Conservation (phyloP, 805 yeast genomes). For the Nakazawaea anatomiae region DNA sequence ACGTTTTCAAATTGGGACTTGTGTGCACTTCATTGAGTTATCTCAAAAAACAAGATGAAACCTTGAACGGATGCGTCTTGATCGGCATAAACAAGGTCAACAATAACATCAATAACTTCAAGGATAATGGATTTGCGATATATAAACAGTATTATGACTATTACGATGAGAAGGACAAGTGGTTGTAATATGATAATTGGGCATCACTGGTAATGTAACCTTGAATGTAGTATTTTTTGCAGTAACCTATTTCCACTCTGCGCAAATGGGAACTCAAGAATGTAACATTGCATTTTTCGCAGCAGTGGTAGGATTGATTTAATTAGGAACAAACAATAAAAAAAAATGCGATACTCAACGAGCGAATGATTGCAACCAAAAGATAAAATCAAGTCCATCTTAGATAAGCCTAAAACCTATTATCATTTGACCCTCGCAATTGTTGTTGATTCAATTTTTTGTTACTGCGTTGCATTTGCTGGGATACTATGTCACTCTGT, state of each 20-base stretch:
- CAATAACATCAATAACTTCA: constrained; percentile 12
- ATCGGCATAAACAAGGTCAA: constrained; percentile 8
- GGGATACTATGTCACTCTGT: not conserved
- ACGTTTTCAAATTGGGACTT: constrained; percentile 50
- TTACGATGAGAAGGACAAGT: constrained; percentile 17
- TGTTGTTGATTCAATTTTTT: not conserved
- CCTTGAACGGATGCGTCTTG: constrained; percentile 12
- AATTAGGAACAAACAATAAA: not conserved
- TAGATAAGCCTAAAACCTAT: not conserved
- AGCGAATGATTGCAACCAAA: too few species aligned
- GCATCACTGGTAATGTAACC: not conserved
- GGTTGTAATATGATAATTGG: not conserved
- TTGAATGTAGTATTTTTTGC: not conserved
- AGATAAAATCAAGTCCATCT: not conserved
- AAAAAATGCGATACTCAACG: not conserved
- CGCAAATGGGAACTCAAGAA: not conserved
- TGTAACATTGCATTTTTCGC: constrained; percentile 1
- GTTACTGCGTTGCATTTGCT: constrained; percentile 4
- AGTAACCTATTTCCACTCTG: not conserved
- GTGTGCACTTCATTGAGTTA: constrained; percentile 50
- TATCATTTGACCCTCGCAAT: not conserved
- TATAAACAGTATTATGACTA: constrained; percentile 16
- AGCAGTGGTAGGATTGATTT: too few species aligned
- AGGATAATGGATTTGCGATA: constrained; percentile 20
- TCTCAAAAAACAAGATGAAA: constrained; percentile 26